These are phyloP conservation scores for Aureobasidium vineae DNA, from an alignment of 2,329 filamentous ascomycete genomes.

Conservation along the genomic window DNA sequence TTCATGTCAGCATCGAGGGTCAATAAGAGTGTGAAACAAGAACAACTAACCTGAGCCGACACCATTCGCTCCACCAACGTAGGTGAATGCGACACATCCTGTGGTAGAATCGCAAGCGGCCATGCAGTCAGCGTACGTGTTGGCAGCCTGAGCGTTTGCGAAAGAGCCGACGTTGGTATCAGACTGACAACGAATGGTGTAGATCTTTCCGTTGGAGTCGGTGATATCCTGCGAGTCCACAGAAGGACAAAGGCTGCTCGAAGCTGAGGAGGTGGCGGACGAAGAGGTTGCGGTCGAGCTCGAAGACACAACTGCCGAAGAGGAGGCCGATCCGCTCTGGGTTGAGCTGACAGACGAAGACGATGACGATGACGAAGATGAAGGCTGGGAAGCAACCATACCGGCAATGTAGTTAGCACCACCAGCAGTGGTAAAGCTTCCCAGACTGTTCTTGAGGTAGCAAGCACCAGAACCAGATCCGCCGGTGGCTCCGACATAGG, in stretches of 20 bases:
- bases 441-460: conserved; percentile 27
- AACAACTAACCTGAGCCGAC: background rate
- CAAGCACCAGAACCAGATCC: conserved; percentile 26
- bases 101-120: conserved; percentile 26
- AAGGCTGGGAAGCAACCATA: background rate
- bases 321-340: conserved; percentile 1
- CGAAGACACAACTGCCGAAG: conserved; percentile 6
- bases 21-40: too few species aligned
- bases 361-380: background rate
- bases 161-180: conserved; percentile 27
- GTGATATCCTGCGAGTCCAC: conserved; percentile 16
- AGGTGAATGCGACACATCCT: conserved; percentile 28
- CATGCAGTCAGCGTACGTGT: conserved; percentile 28
- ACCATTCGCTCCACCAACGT: conserved; percentile 27
- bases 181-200: conserved; percentile 25
- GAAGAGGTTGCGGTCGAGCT: conserved; percentile 26
- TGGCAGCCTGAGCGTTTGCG: conserved; percentile 21
- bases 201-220: conserved; percentile 25
- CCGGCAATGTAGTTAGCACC: conserved; percentile 24
- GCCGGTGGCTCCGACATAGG: conserved; percentile 26
- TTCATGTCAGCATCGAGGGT: too few species aligned
- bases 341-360: background rate
- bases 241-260: conserved; percentile 30
- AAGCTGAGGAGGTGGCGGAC: background rate
- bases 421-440: conserved; percentile 19